Evolutionary conservation across 495 filamentous ascomycete species (phyloP), one percentile per base, ranked within the genome.

Genomic region (Terfezia claveryi): DNA sequence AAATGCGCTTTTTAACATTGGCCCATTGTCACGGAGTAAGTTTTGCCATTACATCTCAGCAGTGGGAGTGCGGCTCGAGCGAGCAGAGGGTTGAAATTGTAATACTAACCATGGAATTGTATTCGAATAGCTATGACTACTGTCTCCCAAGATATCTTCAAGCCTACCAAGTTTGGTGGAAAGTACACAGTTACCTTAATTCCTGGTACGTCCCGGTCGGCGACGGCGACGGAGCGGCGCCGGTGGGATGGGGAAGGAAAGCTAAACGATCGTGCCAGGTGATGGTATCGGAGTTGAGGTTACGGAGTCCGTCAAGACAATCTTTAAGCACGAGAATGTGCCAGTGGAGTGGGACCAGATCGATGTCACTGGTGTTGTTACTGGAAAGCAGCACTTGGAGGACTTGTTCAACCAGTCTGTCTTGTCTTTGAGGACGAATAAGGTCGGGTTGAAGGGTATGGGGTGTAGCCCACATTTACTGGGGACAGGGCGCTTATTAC

Each of bases 291-390:
- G 91, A 70, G 87, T 87, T 67, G 91, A 98, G 71, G 88, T 96
- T 56, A 86, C 91, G 58, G 91, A 96, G 71, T 89, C 87, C 50
- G 88, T 98, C 59, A 94, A 94, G 78, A 91, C 87, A 51, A 83
- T 98, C 68, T 98, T 95, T 80, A 98, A 95, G 78, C 87, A 87
- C 66, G 89, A 96, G 74, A 96, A 93, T 68, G 92, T 98, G 49
- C 91, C 91, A 60, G 81, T 98, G 56, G 86, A 92, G 68, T 98
- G 91, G 91, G 91, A 98, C 70, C 92, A 96, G 72, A 79, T 98
- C 58, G 89, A 96, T 66, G 87, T 94, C 20, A 89, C 85, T 38
- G 91, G 91, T 70, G 78, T 96, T 36, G 85, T 87, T 65, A 80
- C 81, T 36, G 84, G 88, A 55, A 75, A 80, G 67, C 85, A 85